phyloP scores from a whole-genome alignment of 257 asterid species.

The Solanum chiquidenum region DNA sequence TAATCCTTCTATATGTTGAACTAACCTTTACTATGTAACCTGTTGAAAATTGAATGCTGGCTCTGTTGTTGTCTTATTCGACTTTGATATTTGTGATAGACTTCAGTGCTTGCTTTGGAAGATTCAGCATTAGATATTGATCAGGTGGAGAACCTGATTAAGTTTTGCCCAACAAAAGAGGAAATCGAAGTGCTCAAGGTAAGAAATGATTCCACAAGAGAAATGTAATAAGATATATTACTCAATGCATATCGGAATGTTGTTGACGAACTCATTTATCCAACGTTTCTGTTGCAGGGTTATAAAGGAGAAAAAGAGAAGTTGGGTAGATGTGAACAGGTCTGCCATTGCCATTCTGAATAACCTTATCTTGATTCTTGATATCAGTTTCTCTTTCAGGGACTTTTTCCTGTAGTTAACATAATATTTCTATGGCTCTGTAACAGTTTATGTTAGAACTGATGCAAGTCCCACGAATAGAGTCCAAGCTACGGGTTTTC shows the following conservation, averaged over 20 bases:
- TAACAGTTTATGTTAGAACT: slow-evolving; percentile 79
- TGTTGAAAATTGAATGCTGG: background rate
- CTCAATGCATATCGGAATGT: background rate
- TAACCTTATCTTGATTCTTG: background rate
- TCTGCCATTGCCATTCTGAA: background rate
- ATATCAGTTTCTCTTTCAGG: background rate
- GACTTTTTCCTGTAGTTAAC: background rate
- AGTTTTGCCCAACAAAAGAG: slow-evolving; percentile 86
- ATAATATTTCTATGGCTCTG: background rate
- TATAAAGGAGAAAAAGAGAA: slow-evolving; percentile 65
- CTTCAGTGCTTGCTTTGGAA: slow-evolving; percentile 69
- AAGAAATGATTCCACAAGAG: background rate
- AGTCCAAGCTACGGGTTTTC: slow-evolving; percentile 67
- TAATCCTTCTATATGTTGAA: background rate
- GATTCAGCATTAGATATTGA: slow-evolving; percentile 68
- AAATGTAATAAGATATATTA: background rate
- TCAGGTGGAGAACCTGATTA: slow-evolving; percentile 82
- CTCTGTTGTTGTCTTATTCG: background rate
- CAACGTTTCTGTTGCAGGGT: slow-evolving; percentile 33
- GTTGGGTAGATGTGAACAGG: slow-evolving; percentile 92
- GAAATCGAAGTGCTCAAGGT: slow-evolving; percentile 81
- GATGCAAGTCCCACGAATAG: slow-evolving; percentile 78
- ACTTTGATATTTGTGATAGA: slow-evolving; percentile 24
- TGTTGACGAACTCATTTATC: background rate
- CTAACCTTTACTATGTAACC: background rate